Evolutionary conservation across 1,139 yeast genomes (phyloP), one percentile per base, ranked within the genome.

Genomic region (Blastobotrys persicus): DNA sequence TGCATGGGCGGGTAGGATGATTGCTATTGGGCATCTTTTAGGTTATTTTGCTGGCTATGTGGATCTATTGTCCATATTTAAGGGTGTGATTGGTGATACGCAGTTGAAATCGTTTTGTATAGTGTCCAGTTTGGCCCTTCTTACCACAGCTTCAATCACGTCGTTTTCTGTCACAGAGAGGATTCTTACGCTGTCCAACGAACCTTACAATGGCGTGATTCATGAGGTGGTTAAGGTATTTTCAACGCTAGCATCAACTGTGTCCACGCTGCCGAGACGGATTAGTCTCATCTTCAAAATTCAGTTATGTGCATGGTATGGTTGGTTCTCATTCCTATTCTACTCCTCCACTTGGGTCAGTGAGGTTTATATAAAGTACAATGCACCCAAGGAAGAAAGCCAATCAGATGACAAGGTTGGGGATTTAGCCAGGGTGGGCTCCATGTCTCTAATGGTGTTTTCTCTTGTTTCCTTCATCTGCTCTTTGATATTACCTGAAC

Each of bases 1-100:
- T 59, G 88, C 87, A 1, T 81, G 86, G 87, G 88, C 88, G 0
- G 85, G 88, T 2, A 65, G 87, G 44, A 78, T 83, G 76, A 79
- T 83, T 50, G 81, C 83, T 0, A 67, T 69, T 1, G 82, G 83
- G 50, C 81, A 80, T 52, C 71, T 80, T 16, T 55, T 75, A 20
- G 83, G 84, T 1, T 80, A 78, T 58, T 71, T 74, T 56, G 57
- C 51, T 2, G 76, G 83, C 1, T 61, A 75, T 26, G 45, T 69
- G 23, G 66, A 71, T 52, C 66, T 79, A 40, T 66, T 78, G n/a
- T 52, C 60, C 0, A 48, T 62, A 4, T 44, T 67, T 1, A 62
- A 73, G 16, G 70, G 71, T 4, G 59, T 64, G 48, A 54, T 79
- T 1, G 80, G 81, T 0, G 62, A 70, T 50, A 69, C 77, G 1